Conservation (phyloP, 495 filamentous ascomycete genomes). For the Aspergillus mulundensis region DNA sequence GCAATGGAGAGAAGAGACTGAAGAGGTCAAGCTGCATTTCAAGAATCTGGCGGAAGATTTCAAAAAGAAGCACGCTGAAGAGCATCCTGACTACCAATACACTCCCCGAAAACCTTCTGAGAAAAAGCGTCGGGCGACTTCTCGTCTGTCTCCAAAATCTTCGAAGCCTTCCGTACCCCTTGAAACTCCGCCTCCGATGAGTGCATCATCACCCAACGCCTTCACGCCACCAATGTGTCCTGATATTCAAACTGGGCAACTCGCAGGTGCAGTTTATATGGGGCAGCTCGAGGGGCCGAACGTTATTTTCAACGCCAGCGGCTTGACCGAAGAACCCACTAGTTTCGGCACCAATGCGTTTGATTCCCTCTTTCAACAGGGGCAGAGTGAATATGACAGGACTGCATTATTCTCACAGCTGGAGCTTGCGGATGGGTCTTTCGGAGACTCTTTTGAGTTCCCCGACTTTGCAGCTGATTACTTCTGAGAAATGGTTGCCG, state of each 20-base stretch:
- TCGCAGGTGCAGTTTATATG: neutral
- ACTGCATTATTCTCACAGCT: conserved; percentile 1
- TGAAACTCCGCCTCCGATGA: neutral
- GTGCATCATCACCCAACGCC: neutral
- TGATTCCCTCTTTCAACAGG: conserved; percentile 18
- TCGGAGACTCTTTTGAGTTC: conserved; percentile 18
- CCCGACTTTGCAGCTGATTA: conserved; percentile 16
- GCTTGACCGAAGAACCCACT: conserved; percentile 6
- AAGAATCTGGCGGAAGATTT: conserved; percentile 31
- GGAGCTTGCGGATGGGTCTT: neutral
- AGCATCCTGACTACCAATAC: conserved; percentile 48
- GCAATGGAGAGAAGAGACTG: conserved; percentile 38
- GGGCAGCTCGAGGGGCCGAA: neutral
- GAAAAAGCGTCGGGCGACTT: conserved; percentile 37
- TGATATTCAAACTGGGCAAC: conserved; percentile 3
- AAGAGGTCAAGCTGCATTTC: conserved; percentile 30
- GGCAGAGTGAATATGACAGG: conserved; percentile 9
- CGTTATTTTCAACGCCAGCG: neutral
- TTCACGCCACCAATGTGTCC: conserved; percentile 8
- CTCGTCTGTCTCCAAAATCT: conserved; percentile 14
- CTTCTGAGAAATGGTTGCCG: conserved; percentile 12
- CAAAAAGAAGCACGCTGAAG: conserved; percentile 37
- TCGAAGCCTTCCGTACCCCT: conserved; percentile 1
- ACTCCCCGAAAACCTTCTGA: conserved; percentile 46
- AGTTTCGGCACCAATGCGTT: conserved; percentile 14